Conservation (phyloP, 2,329 filamentous ascomycete species). For the Cytospora mali region DNA sequence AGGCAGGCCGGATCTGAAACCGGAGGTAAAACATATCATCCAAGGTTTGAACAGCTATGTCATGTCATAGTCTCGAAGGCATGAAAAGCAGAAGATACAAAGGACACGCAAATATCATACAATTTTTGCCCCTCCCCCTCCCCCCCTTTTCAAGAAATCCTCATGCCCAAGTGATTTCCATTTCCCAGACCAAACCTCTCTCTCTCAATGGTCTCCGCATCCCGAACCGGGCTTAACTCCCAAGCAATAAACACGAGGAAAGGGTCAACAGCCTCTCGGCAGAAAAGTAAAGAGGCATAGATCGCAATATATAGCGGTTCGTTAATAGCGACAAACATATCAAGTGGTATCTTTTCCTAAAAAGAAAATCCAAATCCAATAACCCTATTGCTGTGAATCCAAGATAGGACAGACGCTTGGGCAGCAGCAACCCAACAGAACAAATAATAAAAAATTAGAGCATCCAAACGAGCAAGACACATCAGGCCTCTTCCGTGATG, state of each 20-base stretch:
- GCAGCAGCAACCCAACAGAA: constrained; percentile 4
- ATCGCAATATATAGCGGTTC: neutral
- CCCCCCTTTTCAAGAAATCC: too few species aligned
- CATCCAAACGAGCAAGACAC: neutral
- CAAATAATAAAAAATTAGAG: constrained; percentile 12
- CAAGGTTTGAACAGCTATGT: neutral
- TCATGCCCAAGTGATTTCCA: neutral
- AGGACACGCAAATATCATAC: neutral
- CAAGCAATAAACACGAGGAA: neutral
- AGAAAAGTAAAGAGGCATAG: constrained; percentile 3
- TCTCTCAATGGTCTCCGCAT: neutral
- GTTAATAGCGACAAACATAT: constrained; percentile 1
- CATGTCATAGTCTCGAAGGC: neutral
- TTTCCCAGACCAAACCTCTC: neutral
- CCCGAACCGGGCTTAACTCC: neutral
- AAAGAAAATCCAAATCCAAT: constrained; percentile 1
- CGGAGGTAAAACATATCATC: neutral
- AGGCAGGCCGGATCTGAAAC: neutral
- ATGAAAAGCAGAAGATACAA: neutral
- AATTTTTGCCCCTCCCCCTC: neutral
- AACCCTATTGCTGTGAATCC: neutral
- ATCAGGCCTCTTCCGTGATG: constrained; percentile 62
- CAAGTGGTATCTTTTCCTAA: constrained; percentile 13
- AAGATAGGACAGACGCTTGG: neutral
- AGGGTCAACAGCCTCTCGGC: neutral